A percentile compares a stretch with the other conserved stretches of the same genome.
These are phyloP conservation scores for Hanseniaspora thailandica DNA, from an alignment of 805 yeast genomes.

Conservation along the genomic window DNA sequence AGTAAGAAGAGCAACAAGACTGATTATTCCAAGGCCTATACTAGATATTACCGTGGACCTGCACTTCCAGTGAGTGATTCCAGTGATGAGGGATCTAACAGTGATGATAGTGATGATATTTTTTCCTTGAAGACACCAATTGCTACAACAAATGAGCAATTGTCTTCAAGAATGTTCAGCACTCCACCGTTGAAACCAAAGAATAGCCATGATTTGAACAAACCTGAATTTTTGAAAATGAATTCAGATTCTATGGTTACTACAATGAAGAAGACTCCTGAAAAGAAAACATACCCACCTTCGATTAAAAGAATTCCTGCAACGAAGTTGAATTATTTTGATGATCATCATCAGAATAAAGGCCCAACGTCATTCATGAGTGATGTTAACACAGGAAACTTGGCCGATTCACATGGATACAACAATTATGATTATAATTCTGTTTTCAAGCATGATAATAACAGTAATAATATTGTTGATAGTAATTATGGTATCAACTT, in stretches of 20 bases:
- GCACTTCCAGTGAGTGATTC: constrained; percentile 18
- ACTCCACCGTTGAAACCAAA: constrained; percentile 12
- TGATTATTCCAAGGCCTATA: constrained; percentile 15
- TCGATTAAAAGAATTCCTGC: constrained; percentile 77
- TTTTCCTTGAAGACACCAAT: not conserved
- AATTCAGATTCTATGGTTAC: not conserved
- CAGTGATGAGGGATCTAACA: constrained; percentile 18
- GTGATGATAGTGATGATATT: constrained; percentile 26
- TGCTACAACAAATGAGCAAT: not conserved
- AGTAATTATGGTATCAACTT: constrained; percentile 27
- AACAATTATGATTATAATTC: constrained; percentile 58
- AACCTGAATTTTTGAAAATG: not conserved
- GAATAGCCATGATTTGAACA: constrained; percentile 12
- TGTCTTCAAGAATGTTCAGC: not conserved
- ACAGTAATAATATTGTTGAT: constrained; percentile 22
- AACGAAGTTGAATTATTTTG: constrained; percentile 56
- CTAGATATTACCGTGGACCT: constrained; percentile 14
- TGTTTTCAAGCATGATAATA: constrained; percentile 44
- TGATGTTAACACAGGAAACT: constrained; percentile 23
- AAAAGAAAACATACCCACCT: constrained; percentile 23
- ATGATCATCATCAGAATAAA: constrained; percentile 15
- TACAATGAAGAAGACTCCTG: not conserved
- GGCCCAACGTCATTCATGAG: constrained; percentile 32
- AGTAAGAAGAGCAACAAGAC: constrained; percentile 19
- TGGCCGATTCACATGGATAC: constrained; percentile 53